Percentiles rank a stretch among this genome's conserved stretches.
Evolutionary conservation across 1,284 basidiomycete species (phyloP).

Genomic region (Xerocomus nothofagi): DNA sequence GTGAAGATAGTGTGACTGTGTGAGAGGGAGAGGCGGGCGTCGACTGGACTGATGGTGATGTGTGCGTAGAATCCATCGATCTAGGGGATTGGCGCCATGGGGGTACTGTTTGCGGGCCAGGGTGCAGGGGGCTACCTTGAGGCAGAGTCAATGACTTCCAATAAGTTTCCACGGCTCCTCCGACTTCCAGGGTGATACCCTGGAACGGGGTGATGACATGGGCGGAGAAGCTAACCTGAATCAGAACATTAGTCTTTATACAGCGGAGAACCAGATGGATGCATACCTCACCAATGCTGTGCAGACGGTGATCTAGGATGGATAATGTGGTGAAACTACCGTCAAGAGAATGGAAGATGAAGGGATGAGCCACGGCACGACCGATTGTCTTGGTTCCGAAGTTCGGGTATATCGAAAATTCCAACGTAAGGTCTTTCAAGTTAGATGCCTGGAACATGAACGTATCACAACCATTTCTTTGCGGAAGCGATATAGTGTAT

Average conservation of each 20-base stretch:
- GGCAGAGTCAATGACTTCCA: slow-evolving; percentile 88
- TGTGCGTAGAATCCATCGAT: slow-evolving; percentile 53
- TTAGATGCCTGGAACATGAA: slow-evolving; percentile 83
- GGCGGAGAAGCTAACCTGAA: slow-evolving; percentile 84
- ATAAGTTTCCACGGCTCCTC: slow-evolving; percentile 93
- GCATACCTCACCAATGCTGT: slow-evolving; percentile 89
- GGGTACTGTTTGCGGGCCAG: slow-evolving; percentile 27
- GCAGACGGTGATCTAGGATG: slow-evolving; percentile 89
- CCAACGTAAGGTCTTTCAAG: slow-evolving; percentile 76
- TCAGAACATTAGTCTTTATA: slow-evolving; percentile 15
- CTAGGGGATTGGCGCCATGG: slow-evolving; percentile 37
- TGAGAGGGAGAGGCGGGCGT: slow-evolving; percentile 39
- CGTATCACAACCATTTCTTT: slow-evolving; percentile 77
- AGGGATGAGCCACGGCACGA: slow-evolving; percentile 85
- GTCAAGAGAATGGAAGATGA: slow-evolving; percentile 62
- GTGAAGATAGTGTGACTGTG: slow-evolving; percentile 79
- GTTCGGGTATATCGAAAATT: slow-evolving; percentile 96
- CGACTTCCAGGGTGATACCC: slow-evolving; percentile 93
- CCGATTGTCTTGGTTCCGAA: slow-evolving; percentile 99
- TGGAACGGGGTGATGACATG: slow-evolving; percentile 90
- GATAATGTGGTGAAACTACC: slow-evolving; percentile 59
- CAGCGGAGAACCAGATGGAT: slow-evolving; percentile 1
- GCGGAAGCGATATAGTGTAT: slow-evolving; percentile 85
- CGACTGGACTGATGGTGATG: slow-evolving; percentile 63
- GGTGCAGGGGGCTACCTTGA: slow-evolving; percentile 39